Conservation (phyloP, 306 rosid genomes). For the Sphenostylis stenocarpa region DNA sequence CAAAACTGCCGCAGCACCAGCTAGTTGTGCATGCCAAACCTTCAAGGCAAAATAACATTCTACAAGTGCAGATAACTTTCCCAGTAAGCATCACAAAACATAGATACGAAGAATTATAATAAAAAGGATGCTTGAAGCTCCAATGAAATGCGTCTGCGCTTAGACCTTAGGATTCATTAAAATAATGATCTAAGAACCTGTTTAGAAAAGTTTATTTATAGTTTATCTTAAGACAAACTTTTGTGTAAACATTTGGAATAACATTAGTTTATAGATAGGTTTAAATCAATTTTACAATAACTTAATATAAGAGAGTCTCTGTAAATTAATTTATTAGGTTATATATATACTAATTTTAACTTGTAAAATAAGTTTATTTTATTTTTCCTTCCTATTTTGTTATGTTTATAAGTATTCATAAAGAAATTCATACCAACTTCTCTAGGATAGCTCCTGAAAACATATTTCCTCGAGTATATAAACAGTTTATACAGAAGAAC, state of each 20-base stretch:
- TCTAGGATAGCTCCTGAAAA: no score
- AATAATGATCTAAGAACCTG: not conserved
- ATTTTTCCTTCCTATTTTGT: no score
- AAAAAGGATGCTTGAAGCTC: not conserved
- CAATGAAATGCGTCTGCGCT: not conserved
- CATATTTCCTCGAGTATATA: no score
- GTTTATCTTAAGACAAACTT: not conserved
- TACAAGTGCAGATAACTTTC: constrained; percentile 35
- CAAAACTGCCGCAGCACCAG: constrained; percentile 91
- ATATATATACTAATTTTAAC: no score
- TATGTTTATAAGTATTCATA: no score
- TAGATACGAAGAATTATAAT: constrained; percentile 3
- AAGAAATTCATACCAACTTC: no score
- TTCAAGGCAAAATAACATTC: constrained; percentile 89
- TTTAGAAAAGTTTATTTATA: not conserved
- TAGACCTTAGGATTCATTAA: not conserved
- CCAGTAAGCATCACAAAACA: constrained; percentile 14
- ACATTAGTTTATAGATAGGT: no score
- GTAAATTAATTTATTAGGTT: no score
- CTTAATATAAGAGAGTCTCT: no score
- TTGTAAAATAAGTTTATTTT: no score
- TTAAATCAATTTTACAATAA: no score
- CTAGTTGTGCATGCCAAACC: constrained; percentile 90
- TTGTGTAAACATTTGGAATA: not conserved
- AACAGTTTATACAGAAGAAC: no score